Percentiles rank a stretch among this genome's conserved stretches.
These are phyloP conservation scores for Lophium mytilinum DNA, from an alignment of 495 filamentous ascomycete species.

Conservation along the genomic window DNA sequence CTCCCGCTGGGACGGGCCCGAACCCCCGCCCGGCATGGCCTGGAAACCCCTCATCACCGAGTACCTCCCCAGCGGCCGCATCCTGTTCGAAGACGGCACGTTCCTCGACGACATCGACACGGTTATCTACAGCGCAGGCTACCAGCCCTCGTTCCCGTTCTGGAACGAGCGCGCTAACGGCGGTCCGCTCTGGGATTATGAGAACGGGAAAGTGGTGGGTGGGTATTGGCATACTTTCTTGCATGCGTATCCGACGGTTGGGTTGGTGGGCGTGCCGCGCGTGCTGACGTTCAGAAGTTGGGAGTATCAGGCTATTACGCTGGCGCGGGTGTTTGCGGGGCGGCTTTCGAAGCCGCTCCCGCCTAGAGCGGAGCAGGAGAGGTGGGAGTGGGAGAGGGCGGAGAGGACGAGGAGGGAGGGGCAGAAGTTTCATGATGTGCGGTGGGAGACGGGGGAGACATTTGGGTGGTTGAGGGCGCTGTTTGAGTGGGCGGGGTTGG, in stretches of 20 bases:
- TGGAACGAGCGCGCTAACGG: conserved; percentile 40
- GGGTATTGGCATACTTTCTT: conserved; percentile 43
- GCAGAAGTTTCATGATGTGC: conserved; percentile 42
- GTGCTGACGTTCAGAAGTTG: conserved; percentile 43
- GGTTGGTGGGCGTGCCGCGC: conserved; percentile 38
- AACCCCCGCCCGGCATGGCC: conserved; percentile 35
- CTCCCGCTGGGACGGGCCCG: conserved; percentile 39
- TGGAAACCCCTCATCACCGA: conserved; percentile 41
- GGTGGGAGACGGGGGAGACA: conserved; percentile 41
- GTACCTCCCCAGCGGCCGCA: conserved; percentile 32
- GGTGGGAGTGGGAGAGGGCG: conserved; percentile 35
- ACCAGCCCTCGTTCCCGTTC: conserved; percentile 42
- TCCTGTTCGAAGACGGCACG: conserved; percentile 40
- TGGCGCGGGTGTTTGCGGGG: conserved; percentile 39
- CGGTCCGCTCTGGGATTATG: conserved; percentile 36
- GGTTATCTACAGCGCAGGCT: conserved; percentile 46
- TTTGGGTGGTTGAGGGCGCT: conserved; percentile 35
- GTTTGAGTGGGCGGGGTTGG: conserved; percentile 39
- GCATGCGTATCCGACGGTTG: conserved; percentile 35
- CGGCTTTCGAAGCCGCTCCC: conserved; percentile 33
- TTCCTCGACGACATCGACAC: conserved; percentile 36
- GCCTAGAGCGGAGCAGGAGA: conserved; percentile 27
- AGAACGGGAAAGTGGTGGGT: conserved; percentile 26
- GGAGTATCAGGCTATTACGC: conserved; percentile 45
- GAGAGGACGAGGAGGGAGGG: conserved; percentile 20